These are phyloP conservation scores for Thymus quinquecostatus DNA, from an alignment of 257 asterid genomes.

Conservation along the genomic window DNA sequence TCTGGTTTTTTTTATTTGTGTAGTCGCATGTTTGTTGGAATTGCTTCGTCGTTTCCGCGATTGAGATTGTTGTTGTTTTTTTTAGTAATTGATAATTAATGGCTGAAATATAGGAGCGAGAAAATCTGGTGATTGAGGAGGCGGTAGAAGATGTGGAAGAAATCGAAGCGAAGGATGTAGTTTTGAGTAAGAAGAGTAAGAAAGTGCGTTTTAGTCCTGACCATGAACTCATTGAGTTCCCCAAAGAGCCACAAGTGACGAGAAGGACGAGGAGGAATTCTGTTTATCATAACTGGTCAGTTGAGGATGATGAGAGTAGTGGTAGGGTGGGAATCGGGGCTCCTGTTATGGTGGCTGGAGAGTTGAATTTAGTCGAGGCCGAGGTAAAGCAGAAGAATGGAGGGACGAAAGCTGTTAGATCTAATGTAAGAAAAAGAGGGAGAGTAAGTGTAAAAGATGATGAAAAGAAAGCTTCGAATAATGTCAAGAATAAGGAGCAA, in stretches of 20 bases:
- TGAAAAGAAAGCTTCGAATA: conserved; percentile 8
- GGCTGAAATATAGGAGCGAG: conserved; percentile 41
- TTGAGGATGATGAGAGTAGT: conserved; percentile 33
- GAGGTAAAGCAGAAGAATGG: conserved; percentile 33
- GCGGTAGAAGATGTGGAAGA: conserved; percentile 29
- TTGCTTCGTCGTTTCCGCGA: background rate
- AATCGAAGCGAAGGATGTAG: conserved; percentile 30
- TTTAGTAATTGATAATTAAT: background rate
- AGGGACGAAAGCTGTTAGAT: conserved; percentile 19
- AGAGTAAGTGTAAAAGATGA: conserved; percentile 15
- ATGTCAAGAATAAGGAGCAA: conserved; percentile 20
- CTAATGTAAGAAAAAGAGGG: conserved; percentile 21
- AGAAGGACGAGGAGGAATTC: conserved; percentile 40
- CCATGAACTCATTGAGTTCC: conserved; percentile 55
- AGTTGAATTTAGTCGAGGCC: conserved; percentile 25
- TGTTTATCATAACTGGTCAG: conserved; percentile 11
- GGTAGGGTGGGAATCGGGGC: conserved; percentile 26
- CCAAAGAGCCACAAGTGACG: conserved; percentile 27
- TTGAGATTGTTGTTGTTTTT: background rate
- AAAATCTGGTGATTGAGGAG: conserved; percentile 13
- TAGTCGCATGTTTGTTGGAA: background rate
- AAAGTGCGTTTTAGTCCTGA: conserved; percentile 68
- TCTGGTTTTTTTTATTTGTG: background rate
- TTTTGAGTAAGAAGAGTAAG: conserved; percentile 39
- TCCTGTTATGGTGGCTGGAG: conserved; percentile 33